A percentile compares a stretch with the other conserved stretches of the same genome.
Conservation (phyloP, 2,329 filamentous ascomycete species). For the Fusarium liriodendri region DNA sequence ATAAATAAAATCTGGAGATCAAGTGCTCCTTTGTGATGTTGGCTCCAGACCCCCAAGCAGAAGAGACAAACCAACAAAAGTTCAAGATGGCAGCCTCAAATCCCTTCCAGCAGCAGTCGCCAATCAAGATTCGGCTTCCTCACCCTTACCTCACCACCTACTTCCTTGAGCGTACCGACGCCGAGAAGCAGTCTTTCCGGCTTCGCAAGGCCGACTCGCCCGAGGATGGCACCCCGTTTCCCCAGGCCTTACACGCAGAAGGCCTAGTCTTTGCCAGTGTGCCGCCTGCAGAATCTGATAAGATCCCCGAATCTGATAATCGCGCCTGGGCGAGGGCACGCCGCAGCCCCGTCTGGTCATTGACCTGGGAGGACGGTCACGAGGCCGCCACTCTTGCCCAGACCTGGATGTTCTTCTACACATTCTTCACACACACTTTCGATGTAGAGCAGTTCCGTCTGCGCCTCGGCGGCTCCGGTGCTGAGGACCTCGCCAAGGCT, state of each 20-base stretch:
- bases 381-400: conserved; percentile 56
- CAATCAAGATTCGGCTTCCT: conserved; percentile 58
- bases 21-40: neutral
- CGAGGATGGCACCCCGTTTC: conserved; percentile 31
- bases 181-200: conserved; percentile 31
- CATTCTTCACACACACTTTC: conserved; percentile 53
- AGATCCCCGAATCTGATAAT: conserved; percentile 42
- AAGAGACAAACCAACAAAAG: conserved; percentile 1
- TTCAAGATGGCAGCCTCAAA: conserved; percentile 34
- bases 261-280: conserved; percentile 32
- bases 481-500: conserved; percentile 40
- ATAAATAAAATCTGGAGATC: conserved; percentile 39
- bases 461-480: conserved; percentile 31
- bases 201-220: conserved; percentile 33
- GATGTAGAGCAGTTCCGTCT: conserved; percentile 40
- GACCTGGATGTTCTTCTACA: conserved; percentile 62
- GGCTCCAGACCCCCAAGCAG: neutral
- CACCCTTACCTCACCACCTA: conserved; percentile 41
- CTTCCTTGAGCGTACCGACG: conserved; percentile 27
- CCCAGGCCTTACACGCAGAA: conserved; percentile 35
- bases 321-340: conserved; percentile 63
- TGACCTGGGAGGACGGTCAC: conserved; percentile 52
- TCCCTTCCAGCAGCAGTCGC: conserved; percentile 33
- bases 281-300: conserved; percentile 35
- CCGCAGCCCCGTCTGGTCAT: conserved; percentile 56